Percentiles rank a stretch among this genome's conserved stretches.
Evolutionary conservation across 2,329 filamentous ascomycete species (phyloP).

Genomic region (Clonostachys sp.): DNA sequence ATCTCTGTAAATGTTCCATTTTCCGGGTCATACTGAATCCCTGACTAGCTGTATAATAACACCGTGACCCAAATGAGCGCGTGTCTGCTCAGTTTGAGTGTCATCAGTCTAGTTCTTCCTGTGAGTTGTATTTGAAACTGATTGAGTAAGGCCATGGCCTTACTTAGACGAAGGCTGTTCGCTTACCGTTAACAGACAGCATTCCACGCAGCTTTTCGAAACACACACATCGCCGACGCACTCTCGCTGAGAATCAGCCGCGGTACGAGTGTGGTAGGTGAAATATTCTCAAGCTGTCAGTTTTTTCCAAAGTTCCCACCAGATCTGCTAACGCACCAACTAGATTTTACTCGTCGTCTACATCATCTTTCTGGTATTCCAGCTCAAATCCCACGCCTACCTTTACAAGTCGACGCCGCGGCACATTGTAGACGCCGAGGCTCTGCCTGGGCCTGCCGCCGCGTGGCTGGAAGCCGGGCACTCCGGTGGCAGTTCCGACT

Average conservation of each 20-base stretch:
- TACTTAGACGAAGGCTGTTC: background rate
- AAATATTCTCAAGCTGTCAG: slow-evolving; percentile 19
- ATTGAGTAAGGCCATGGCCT: no score
- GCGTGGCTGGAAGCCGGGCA: slow-evolving; percentile 74
- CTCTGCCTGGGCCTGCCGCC: slow-evolving; percentile 77
- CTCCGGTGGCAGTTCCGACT: slow-evolving; percentile 26
- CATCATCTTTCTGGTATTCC: slow-evolving; percentile 78
- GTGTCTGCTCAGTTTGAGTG: slow-evolving; percentile 83
- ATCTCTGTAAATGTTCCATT: background rate
- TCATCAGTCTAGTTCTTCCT: slow-evolving; percentile 82
- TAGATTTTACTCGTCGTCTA: slow-evolving; percentile 78
- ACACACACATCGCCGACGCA: slow-evolving; percentile 56
- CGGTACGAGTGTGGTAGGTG: slow-evolving; percentile 72
- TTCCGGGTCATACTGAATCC: no score
- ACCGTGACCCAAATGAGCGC: slow-evolving; percentile 96
- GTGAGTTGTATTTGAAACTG: slow-evolving; percentile 37
- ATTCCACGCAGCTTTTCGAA: slow-evolving; percentile 82
- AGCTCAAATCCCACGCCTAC: slow-evolving; percentile 87
- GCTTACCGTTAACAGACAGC: slow-evolving; percentile 57
- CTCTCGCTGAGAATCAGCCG: slow-evolving; percentile 81
- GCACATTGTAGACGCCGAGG: slow-evolving; percentile 87
- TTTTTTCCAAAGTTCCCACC: background rate
- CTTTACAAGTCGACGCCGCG: slow-evolving; percentile 91
- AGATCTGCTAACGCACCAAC: background rate
- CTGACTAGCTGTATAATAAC: slow-evolving; percentile 75